Evolutionary conservation across 2,329 filamentous ascomycete species (phyloP), one percentile per base, ranked within the genome.

Genomic region (Neonectria sp.): DNA sequence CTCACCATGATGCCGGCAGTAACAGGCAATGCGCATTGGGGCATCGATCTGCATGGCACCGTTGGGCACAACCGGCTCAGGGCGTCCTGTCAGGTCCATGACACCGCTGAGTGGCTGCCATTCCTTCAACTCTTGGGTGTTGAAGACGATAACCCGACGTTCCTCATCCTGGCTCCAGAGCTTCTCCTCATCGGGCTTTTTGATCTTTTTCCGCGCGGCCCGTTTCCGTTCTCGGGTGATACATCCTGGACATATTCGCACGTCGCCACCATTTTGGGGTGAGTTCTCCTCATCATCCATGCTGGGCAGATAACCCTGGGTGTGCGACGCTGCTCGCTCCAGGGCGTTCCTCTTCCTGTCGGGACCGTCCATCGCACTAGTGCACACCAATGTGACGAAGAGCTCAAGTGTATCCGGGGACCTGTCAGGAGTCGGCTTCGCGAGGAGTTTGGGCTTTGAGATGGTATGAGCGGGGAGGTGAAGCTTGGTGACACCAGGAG

Each of bases 11-110:
- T 99, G 95, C 24, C 95, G 91, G 82, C 95, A 98, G 81, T 98
- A 99, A 80, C 95, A 99, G 27, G 95, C 94, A 75, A 99, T 98
- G 11, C 95, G 92, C 95, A 98, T 97, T 0, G 94, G 95, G 2
- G 94, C 90, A 72, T 95, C 92, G 25, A 97, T 91, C 76, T 94
- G 92, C 84, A 94, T 90, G 7, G 92, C 89, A 57, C 89, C 90
- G 57, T 86, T 85, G 51, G 81, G 84, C 67, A 82, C 77, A 31
- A 85, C 80, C n/a, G 85, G 81, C 65, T 87, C 84, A 55, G 81
- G 80, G 25, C 81, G 80, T 45, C 83, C 84, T 68, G 67, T 83
- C 75, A 69, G 80, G 46, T 78, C 82, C 75, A 83, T 75, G 76
- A 88, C 84, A 76, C 86, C 82, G 75, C 86, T 86, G 51, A 88